Percentiles rank a stretch among this genome's conserved stretches.
Evolutionary conservation across 805 yeast species (phyloP).

Genomic region (Myxozyma neotropica): DNA sequence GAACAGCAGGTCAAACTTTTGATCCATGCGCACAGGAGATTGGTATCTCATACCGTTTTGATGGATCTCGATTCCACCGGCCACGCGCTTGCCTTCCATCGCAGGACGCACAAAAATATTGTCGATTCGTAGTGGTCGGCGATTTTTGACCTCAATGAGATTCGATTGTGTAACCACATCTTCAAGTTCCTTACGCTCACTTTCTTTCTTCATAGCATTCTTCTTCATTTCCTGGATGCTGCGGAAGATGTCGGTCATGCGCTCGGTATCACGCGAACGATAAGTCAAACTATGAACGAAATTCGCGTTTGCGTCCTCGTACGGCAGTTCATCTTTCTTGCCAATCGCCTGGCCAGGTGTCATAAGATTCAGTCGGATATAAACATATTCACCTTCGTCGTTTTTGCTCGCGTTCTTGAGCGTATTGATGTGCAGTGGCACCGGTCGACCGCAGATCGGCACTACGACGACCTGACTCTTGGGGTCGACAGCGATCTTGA

Average conservation of each 20-base stretch:
- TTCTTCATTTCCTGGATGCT: conserved; percentile 90
- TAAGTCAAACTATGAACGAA: conserved; percentile 85
- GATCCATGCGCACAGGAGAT: conserved; percentile 80
- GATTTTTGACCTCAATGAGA: conserved; percentile 75
- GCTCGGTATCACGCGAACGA: conserved; percentile 85
- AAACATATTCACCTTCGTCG: conserved; percentile 95
- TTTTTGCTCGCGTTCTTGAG: conserved; percentile 92
- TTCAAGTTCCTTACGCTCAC: conserved; percentile 86
- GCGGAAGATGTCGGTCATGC: conserved; percentile 86
- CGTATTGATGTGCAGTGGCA: conserved; percentile 94
- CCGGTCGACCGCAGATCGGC: conserved; percentile 94
- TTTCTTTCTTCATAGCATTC: conserved; percentile 85
- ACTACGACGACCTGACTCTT: conserved; percentile 85
- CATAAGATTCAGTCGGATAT: conserved; percentile 84
- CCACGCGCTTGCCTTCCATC: conserved; percentile 94
- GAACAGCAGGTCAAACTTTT: conserved; percentile 82
- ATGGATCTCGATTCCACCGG: conserved; percentile 88
- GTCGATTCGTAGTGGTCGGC: conserved; percentile 84
- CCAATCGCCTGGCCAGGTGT: conserved; percentile 82
- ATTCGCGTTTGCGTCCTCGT: conserved; percentile 85
- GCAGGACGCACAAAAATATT: conserved; percentile 90
- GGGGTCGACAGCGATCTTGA: conserved; percentile 83
- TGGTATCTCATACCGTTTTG: conserved; percentile 95
- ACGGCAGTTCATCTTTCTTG: conserved; percentile 64
- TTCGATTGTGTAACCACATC: conserved; percentile 94